phyloP scores from a whole-genome alignment of 495 filamentous ascomycete species.

The Hypomontagnella submonticulosa region DNA sequence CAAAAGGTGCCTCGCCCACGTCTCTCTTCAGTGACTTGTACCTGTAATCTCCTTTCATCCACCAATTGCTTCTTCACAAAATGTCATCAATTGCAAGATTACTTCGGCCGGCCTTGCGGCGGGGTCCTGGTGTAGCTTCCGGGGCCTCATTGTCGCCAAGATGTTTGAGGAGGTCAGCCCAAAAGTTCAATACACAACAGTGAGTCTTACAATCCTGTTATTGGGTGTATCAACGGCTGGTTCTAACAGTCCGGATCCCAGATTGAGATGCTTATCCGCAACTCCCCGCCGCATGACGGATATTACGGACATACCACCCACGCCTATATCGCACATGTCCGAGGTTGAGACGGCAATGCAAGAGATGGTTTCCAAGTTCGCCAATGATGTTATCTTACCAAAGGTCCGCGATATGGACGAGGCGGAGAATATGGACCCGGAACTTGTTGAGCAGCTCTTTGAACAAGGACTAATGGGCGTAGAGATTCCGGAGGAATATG shows the following conservation, averaged over 20 bases:
- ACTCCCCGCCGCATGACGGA: conserved; percentile 71
- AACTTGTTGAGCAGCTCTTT: conserved; percentile 90
- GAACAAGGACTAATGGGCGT: conserved; percentile 98
- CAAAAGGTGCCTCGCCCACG: neutral
- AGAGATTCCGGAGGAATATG: conserved; percentile 96
- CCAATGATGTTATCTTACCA: conserved; percentile 85
- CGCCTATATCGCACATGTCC: conserved; percentile 91
- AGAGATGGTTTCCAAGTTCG: conserved; percentile 91
- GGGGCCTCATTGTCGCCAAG: conserved; percentile 59
- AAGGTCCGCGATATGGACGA: conserved; percentile 99
- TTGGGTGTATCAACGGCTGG: conserved; percentile 1
- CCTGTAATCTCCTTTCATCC: conserved; percentile 1
- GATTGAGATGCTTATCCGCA: conserved; percentile 73
- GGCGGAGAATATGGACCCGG: conserved; percentile 90
- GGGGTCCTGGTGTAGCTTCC: conserved; percentile 56
- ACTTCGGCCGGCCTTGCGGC: conserved; percentile 74
- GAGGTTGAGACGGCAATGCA: conserved; percentile 90
- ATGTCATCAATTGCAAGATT: conserved; percentile 79
- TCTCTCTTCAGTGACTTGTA: neutral
- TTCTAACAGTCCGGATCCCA: conserved; percentile 22
- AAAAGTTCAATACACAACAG: conserved; percentile 53
- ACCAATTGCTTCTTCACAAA: conserved; percentile 12
- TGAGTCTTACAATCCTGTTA: conserved; percentile 48
- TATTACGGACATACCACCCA: conserved; percentile 79
- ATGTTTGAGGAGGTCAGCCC: conserved; percentile 49